Base-by-base conservation (phyloP, 2,329 filamentous ascomycete species). In the Colletotrichum incanum region DNA sequence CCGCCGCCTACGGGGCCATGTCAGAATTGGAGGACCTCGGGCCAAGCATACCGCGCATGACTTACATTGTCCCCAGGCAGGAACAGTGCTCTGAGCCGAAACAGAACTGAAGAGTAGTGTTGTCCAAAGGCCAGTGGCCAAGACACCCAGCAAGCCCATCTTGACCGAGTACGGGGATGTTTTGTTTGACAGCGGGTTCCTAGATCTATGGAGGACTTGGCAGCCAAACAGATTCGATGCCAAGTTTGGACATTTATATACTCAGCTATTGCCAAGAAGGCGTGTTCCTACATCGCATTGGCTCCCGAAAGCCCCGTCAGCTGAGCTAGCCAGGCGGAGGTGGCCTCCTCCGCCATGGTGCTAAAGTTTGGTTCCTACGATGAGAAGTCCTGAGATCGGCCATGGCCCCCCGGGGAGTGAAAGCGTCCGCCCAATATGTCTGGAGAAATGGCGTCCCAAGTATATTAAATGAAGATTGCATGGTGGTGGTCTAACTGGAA, bases 31-130 rank as follows among this genome's bases (percentile, higher is more conserved):
- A 18, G 18, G 5, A 45, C 4, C 20, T 34, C 12, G 6, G 23
- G 11, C 31, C n/a, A 41, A 23, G 34, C 34, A 41, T 9, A 1
- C 9, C 41, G 28, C 23, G 26, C 2, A 23, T 23, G 26, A n/a
- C 67, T 67, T 31, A 71, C 71, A 73, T 54, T 73, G 71, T 26
- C 67, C 67, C 67, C 67, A 73, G 12, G 61, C 61, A 5, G 71
- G 67, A 28, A 34, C 56, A 14, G 61, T 72, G 49, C 61, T 67
- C 52, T 73, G 71, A 5, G 67, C 61, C 20, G 43, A 16, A 12
- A 52, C 67, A 3, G 47, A 45, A 14, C 34, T n/a, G 11, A 41
- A 8, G 14, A 61, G 14, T 9, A 60, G 58, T 16, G 50, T 28
- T 7, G 49, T 41, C 28, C 50, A 47, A 18, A 72, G 47, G 59